These are phyloP conservation scores for Salix exigua DNA, from an alignment of 345 rosid species.

Conservation along the genomic window DNA sequence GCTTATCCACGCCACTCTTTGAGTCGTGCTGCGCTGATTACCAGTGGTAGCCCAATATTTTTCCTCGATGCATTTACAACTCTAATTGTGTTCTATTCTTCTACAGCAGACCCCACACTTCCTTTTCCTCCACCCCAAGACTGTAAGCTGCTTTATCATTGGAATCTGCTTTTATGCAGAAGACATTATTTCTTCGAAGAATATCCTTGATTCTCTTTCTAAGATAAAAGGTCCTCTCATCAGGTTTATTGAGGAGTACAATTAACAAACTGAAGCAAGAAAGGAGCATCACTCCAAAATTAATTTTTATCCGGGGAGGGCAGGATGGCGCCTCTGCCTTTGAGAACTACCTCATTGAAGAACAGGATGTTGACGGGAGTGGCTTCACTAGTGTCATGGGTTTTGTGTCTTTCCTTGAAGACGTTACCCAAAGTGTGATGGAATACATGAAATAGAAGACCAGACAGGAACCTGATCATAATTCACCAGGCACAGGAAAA, in stretches of 20 bases:
- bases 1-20: slow-evolving; percentile 92
- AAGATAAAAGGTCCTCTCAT: neutral
- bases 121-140: slow-evolving; percentile 96
- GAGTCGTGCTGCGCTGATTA: slow-evolving; percentile 83
- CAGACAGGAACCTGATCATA: neutral
- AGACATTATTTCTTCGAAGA: neutral
- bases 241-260: slow-evolving; percentile 70
- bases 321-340: slow-evolving; percentile 75
- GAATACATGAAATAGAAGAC: slow-evolving; percentile 70
- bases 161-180: neutral
- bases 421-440: slow-evolving; percentile 64
- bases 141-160: slow-evolving; percentile 49
- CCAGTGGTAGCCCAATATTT: slow-evolving; percentile 95
- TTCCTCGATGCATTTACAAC: slow-evolving; percentile 92
- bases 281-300: slow-evolving; percentile 79
- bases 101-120: slow-evolving; percentile 74
- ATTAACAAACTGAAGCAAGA: slow-evolving; percentile 90
- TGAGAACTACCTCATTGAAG: slow-evolving; percentile 91
- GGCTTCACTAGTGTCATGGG: slow-evolving; percentile 86
- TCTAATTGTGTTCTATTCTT: slow-evolving; percentile 82
- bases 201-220: neutral
- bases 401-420: slow-evolving; percentile 90
- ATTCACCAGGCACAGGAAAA: neutral
- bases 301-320: slow-evolving; percentile 76
- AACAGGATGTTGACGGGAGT: slow-evolving; percentile 88